phyloP scores from a whole-genome alignment of 805 yeast species.

The Spathaspora passalidarum region DNA sequence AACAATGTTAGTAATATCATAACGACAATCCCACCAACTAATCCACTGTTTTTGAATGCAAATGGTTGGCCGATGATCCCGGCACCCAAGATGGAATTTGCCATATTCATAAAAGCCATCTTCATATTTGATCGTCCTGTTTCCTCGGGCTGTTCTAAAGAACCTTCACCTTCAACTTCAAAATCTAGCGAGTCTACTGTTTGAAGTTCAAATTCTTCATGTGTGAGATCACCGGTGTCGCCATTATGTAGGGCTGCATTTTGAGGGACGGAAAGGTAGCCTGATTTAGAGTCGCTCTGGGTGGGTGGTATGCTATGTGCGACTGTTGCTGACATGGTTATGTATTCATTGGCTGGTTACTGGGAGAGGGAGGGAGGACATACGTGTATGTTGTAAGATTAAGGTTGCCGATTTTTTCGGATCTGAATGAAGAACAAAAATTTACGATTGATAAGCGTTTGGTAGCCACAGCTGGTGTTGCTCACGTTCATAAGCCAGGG shows the following conservation, averaged over 20 bases:
- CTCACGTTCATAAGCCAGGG: no score
- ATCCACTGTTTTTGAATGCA: conserved; percentile 79
- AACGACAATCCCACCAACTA: conserved; percentile 66
- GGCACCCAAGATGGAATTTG: conserved; percentile 91
- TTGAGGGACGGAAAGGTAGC: not conserved
- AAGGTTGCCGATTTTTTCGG: no score
- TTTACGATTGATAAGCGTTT: no score
- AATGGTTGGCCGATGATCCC: conserved; percentile 94
- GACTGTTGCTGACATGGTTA: not conserved
- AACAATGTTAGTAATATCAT: conserved; percentile 59
- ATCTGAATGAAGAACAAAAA: no score
- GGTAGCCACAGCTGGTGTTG: no score
- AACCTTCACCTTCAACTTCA: conserved; percentile 9
- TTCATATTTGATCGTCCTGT: conserved; percentile 46
- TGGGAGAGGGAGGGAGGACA: no score
- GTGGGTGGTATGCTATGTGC: not conserved
- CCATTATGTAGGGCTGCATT: not conserved
- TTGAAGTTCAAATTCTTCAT: conserved; percentile 18
- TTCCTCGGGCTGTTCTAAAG: conserved; percentile 9
- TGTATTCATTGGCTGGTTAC: not conserved
- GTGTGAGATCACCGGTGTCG: not conserved
- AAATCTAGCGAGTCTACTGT: conserved; percentile 18
- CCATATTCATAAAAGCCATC: conserved; percentile 97
- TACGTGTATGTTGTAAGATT: no score
- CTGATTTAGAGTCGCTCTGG: not conserved